A percentile compares a stretch with the other conserved stretches of the same genome.
Conservation (phyloP, 2,329 filamentous ascomycete genomes). For the Ophiosphaerella herpotricha region DNA sequence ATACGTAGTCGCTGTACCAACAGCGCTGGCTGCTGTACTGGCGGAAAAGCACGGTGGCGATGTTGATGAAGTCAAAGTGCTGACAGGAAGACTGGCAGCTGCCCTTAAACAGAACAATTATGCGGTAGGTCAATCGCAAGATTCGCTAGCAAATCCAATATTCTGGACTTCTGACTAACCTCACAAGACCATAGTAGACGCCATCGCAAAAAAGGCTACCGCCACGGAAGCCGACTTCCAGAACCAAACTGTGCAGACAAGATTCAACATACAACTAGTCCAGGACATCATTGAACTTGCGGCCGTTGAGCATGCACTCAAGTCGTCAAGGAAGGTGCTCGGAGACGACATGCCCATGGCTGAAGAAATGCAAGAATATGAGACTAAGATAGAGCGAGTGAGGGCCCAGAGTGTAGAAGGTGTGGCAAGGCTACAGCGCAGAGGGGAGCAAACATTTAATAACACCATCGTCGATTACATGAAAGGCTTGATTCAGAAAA, state of each 20-base stretch:
- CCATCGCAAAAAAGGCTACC: neutral
- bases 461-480: no score
- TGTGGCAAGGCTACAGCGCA: constrained; percentile 6
- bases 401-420: constrained; percentile 8
- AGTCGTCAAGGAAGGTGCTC: constrained; percentile 48
- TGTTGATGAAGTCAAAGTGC: constrained; percentile 47
- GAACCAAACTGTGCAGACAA: neutral
- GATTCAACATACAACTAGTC: neutral
- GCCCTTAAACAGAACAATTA: constrained; percentile 33
- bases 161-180: neutral
- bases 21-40: constrained; percentile 50
- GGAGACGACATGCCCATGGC: constrained; percentile 40
- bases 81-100: constrained; percentile 46
- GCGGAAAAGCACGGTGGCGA: constrained; percentile 45
- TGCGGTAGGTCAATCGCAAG: constrained; percentile 14
- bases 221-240: constrained; percentile 15
- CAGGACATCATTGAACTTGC: constrained; percentile 38
- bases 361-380: constrained; percentile 21
- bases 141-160: neutral
- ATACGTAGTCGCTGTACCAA: constrained; percentile 47
- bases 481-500: no score
- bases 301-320: constrained; percentile 52
- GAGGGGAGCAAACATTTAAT: no score
- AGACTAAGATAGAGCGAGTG: constrained; percentile 12
- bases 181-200: constrained; percentile 11